Evolutionary conservation across 2,329 filamentous ascomycete species (phyloP), one percentile per base, ranked within the genome.

Genomic region (Verticillium isaacii): DNA sequence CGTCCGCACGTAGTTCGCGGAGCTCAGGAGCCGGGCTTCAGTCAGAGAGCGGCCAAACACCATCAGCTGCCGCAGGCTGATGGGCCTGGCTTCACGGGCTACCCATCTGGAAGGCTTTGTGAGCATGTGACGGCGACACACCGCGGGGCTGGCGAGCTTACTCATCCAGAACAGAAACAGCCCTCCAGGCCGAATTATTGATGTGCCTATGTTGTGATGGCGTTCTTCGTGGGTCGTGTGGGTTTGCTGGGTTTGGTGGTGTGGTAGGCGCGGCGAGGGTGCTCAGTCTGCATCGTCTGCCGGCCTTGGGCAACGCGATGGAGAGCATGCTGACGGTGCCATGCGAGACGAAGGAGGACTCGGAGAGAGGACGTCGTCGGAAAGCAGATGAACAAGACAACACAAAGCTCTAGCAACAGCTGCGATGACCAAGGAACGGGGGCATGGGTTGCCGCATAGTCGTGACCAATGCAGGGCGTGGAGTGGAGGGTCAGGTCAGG

Each of bases 41-140:
- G 93, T 97, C 72, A 99, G 79, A 25, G 93, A 96, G 57, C 95
- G 89, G 34, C 95, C 95, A 76, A 98, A 99, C 70, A 98, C 96
- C 79, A 96, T 98, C 70, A 99, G 85, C 77, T 98, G 95, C 62
- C 95, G 90, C 69, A 99, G 80, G 78, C 92, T 97, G 73, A 99
- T 97, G n/a, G 95, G 95, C 59, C 93, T 86, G 57, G 93, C 93
- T 73, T 97, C 92, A 70, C 90, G 91, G 66, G 91, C 89, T 59
- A 97, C 94, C 93, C 93, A 98, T 82, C 93, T 96, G 68, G 54
- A 62, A 45, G n/a, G 17, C 62, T 41, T 41, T 61, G 60, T 60
- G 58, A 60, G 60, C 68, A 62, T 69, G 60, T 58, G 62, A 57
- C 36, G 11, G n/a, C 23, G 15, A 23, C 11, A 45, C 55, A 32